phyloP scores from a whole-genome alignment of 129 eudicot species.

The Kitagawia praeruptora region DNA sequence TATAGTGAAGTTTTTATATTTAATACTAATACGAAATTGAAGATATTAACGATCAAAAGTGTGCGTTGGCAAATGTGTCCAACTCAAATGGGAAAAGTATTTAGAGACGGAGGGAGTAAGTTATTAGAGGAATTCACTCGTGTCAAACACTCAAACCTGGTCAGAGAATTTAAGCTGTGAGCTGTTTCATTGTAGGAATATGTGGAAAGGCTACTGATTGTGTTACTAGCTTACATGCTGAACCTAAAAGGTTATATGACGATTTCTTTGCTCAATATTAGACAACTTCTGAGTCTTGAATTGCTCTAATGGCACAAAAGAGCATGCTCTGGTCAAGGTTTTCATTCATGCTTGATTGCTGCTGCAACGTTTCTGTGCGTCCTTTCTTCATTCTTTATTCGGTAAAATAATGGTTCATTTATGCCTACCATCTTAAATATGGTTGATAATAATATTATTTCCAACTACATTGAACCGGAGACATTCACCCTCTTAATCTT shows the following conservation, averaged over 20 bases:
- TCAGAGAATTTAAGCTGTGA: too few relatives aligned
- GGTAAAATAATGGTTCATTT: conserved; percentile 33
- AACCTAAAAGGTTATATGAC: not conserved
- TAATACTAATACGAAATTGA: too few relatives aligned
- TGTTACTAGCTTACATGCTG: too few relatives aligned
- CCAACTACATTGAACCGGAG: conserved; percentile 11
- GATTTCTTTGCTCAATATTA: not conserved
- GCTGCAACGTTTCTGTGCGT: conserved; percentile 47
- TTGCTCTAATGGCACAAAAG: conserved; percentile 48
- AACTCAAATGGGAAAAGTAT: too few relatives aligned
- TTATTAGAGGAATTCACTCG: too few relatives aligned
- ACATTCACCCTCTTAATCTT: not conserved
- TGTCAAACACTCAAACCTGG: too few relatives aligned
- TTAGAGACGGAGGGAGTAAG: too few relatives aligned
- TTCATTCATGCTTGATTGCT: conserved; percentile 37
- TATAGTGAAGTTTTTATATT: too few relatives aligned
- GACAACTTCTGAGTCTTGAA: conserved; percentile 4
- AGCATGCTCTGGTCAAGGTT: conserved; percentile 37
- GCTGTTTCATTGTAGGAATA: too few relatives aligned
- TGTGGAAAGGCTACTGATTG: too few relatives aligned
- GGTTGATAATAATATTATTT: conserved; percentile 26
- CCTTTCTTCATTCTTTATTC: conserved; percentile 46
- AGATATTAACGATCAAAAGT: too few relatives aligned
- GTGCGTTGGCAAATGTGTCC: too few relatives aligned
- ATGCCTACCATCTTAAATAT: conserved; percentile 23